Percentiles rank a stretch among this genome's conserved stretches.
Evolutionary conservation across 2,329 filamentous ascomycete genomes (phyloP).

Genomic region (Hypoxylon sp.): DNA sequence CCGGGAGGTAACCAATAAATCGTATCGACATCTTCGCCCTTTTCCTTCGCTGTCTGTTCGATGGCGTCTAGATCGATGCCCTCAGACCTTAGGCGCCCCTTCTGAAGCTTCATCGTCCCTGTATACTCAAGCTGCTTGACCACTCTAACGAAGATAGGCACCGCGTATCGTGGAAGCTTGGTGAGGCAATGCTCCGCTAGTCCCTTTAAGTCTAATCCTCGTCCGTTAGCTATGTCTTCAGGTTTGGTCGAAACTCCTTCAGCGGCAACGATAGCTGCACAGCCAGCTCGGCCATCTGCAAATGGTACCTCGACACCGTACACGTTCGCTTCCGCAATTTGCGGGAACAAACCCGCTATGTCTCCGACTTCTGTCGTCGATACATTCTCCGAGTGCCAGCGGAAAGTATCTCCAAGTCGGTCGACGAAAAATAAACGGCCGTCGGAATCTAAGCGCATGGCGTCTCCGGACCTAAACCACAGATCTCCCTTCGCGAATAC

Average conservation of each 20-base stretch:
- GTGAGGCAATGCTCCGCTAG: slow-evolving; percentile 55
- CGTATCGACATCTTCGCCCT: slow-evolving; percentile 48
- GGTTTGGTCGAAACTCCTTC: slow-evolving; percentile 44
- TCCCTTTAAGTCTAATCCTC: slow-evolving; percentile 50
- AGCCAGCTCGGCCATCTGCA: slow-evolving; percentile 60
- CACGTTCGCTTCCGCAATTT: slow-evolving; percentile 59
- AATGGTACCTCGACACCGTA: slow-evolving; percentile 60
- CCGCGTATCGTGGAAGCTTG: slow-evolving; percentile 59
- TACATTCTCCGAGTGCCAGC: slow-evolving; percentile 69
- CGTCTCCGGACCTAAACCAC: slow-evolving; percentile 77
- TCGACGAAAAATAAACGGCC: slow-evolving; percentile 78
- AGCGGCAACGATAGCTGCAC: slow-evolving; percentile 57
- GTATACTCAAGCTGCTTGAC: slow-evolving; percentile 58
- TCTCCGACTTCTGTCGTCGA: slow-evolving; percentile 61
- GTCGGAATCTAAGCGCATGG: slow-evolving; percentile 70
- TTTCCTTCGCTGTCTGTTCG: slow-evolving; percentile 48
- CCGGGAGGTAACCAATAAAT: slow-evolving; percentile 58
- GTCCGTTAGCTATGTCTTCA: slow-evolving; percentile 49
- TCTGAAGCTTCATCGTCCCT: slow-evolving; percentile 61
- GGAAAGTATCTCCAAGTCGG: slow-evolving; percentile 77
- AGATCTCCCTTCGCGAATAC: slow-evolving; percentile 76
- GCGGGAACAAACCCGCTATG: slow-evolving; percentile 55
- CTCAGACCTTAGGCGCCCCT: slow-evolving; percentile 57
- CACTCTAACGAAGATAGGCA: slow-evolving; percentile 59
- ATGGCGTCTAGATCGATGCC: slow-evolving; percentile 59